Evolutionary conservation across 2,329 filamentous ascomycete genomes (phyloP).

Genomic region (Verticillium alfalfae): DNA sequence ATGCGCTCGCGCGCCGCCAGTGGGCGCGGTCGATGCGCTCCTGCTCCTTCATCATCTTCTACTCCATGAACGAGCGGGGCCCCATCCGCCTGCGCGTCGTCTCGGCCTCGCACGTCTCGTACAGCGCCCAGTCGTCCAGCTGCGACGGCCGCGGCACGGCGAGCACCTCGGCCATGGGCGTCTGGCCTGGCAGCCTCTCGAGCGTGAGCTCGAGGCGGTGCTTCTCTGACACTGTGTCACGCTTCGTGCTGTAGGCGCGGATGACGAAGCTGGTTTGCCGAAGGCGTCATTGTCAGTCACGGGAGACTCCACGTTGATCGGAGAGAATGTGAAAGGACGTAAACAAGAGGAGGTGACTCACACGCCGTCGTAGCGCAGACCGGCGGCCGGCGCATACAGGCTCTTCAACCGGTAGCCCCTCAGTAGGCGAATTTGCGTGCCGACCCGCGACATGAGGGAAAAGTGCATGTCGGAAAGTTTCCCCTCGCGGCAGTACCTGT

Average conservation of each 20-base stretch:
- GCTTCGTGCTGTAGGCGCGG: constrained; percentile 37
- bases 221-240: constrained; percentile 29
- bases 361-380: constrained; percentile 54
- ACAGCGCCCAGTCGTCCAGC: constrained; percentile 50
- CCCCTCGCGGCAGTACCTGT: constrained; percentile 41
- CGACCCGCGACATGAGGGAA: constrained; percentile 42
- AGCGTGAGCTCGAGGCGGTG: constrained; percentile 41
- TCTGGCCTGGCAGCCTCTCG: constrained; percentile 36
- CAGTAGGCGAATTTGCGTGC: constrained; percentile 44
- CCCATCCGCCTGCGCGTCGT: constrained; percentile 9
- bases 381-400: constrained; percentile 42
- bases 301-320: background rate
- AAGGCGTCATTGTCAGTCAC: background rate
- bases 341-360: constrained; percentile 25
- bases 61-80: constrained; percentile 8
- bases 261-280: constrained; percentile 38
- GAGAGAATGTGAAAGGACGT: too few species aligned
- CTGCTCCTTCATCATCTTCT: constrained; percentile 10
- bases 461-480: constrained; percentile 38
- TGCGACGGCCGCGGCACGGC: constrained; percentile 45
- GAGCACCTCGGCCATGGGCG: constrained; percentile 27
- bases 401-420: constrained; percentile 46
- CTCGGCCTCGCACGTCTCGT: constrained; percentile 27
- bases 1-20: constrained; percentile 10
- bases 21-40: constrained; percentile 10